phyloP scores from a whole-genome alignment of 1,139 yeast species.

The Sugiyamaella neomexicana region DNA sequence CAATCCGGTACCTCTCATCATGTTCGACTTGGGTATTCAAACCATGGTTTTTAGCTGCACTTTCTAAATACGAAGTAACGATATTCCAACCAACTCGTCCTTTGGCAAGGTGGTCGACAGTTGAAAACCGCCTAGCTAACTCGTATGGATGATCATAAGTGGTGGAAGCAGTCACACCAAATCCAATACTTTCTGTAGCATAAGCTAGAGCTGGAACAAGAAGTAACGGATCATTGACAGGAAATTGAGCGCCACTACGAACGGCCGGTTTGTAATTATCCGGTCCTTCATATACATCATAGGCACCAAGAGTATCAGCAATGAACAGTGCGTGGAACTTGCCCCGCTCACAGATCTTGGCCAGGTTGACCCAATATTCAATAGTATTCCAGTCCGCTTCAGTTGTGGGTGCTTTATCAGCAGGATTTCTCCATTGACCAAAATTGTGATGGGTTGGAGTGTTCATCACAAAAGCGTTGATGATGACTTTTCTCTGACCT shows the following conservation, averaged over 20 bases:
- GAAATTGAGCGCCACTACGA: slow-evolving; percentile 44
- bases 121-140: slow-evolving; percentile 45
- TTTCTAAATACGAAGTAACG: slow-evolving; percentile 42
- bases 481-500: slow-evolving; percentile 12
- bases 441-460: slow-evolving; percentile 21
- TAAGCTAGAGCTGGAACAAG: slow-evolving; percentile 45
- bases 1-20: slow-evolving; percentile 43
- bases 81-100: slow-evolving; percentile 50
- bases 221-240: slow-evolving; percentile 44
- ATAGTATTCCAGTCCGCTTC: slow-evolving; percentile 64
- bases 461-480: slow-evolving; percentile 18
- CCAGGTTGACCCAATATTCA: slow-evolving; percentile 51
- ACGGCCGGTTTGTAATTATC: slow-evolving; percentile 40
- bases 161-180: slow-evolving; percentile 47
- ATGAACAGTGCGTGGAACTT: slow-evolving; percentile 49
- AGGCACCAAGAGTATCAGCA: slow-evolving; percentile 51
- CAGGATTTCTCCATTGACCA: slow-evolving; percentile 51
- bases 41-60: slow-evolving; percentile 40
- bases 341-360: slow-evolving; percentile 49
- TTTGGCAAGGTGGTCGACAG: slow-evolving; percentile 45
- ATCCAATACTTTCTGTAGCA: slow-evolving; percentile 43
- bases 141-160: slow-evolving; percentile 47
- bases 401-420: slow-evolving; percentile 87
- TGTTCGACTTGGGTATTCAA: slow-evolving; percentile 39
- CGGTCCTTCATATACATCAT: slow-evolving; percentile 48